Evolutionary conservation across 2,329 filamentous ascomycete species (phyloP).

Genomic region (Gaeumannomyces sp.): DNA sequence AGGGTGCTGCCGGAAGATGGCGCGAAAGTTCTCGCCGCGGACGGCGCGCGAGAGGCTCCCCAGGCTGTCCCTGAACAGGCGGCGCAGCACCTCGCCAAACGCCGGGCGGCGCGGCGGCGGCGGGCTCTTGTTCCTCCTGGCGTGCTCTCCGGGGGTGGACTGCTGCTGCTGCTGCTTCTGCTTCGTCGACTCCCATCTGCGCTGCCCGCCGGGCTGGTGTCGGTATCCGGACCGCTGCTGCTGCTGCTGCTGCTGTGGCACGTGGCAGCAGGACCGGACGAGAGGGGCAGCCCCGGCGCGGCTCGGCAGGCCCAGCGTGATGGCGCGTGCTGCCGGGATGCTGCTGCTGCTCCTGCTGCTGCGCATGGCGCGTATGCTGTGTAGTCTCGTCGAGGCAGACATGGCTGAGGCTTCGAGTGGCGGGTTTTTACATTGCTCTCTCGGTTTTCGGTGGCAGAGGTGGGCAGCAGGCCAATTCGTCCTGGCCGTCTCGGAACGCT

Average conservation of each 20-base stretch:
- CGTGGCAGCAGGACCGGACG: too few species aligned
- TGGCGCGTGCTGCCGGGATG: not conserved
- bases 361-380: not conserved
- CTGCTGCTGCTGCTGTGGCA: too few species aligned
- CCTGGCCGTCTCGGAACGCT: not conserved
- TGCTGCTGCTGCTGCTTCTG: too few species aligned
- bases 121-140: not conserved
- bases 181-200: constrained; percentile 8
- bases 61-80: constrained; percentile 21
- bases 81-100: constrained; percentile 25
- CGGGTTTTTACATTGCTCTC: not conserved
- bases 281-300: not conserved
- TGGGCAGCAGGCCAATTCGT: not conserved
- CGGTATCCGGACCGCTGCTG: not conserved
- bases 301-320: not conserved
- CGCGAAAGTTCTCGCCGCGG: constrained; percentile 30
- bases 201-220: not conserved
- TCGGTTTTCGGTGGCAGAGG: not conserved
- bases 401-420: not conserved
- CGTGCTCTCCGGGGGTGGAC: not conserved
- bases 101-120: constrained; percentile 11
- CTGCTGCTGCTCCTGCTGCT: not conserved
- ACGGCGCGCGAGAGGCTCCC: constrained; percentile 31
- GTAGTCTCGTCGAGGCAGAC: not conserved
- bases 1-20: constrained; percentile 35